Evolutionary conservation across 2,329 filamentous ascomycete genomes (phyloP).

Genomic region (Aspergillus caelatus): DNA sequence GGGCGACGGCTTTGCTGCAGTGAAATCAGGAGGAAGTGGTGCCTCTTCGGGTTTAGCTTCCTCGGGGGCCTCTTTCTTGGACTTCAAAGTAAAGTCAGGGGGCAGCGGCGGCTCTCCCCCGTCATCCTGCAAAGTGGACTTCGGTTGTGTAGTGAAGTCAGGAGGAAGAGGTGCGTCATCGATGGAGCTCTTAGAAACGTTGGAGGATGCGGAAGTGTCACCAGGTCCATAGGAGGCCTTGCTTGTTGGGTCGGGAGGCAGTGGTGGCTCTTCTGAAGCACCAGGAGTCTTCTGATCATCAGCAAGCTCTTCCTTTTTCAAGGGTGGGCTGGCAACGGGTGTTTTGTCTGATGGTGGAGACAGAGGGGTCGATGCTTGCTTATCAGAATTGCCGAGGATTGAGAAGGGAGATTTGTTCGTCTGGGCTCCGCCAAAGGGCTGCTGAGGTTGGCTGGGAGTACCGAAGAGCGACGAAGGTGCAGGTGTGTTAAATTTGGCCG

Average conservation of each 20-base stretch:
- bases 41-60: slow-evolving; percentile 19
- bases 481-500: slow-evolving; percentile 24
- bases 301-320: slow-evolving; percentile 37
- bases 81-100: slow-evolving; percentile 23
- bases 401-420: slow-evolving; percentile 36
- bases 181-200: slow-evolving; percentile 43
- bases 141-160: slow-evolving; percentile 29
- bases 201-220: slow-evolving; percentile 52
- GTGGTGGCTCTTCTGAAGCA: slow-evolving; percentile 34
- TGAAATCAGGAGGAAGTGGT: slow-evolving; percentile 32
- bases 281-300: slow-evolving; percentile 35
- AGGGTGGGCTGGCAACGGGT: slow-evolving; percentile 28
- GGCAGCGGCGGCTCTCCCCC: slow-evolving; percentile 30
- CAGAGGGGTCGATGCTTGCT: slow-evolving; percentile 30
- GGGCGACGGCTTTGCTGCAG: slow-evolving; percentile 22
- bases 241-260: slow-evolving; percentile 53
- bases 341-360: slow-evolving; percentile 39
- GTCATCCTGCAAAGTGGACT: slow-evolving; percentile 18
- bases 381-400: slow-evolving; percentile 31
- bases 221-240: slow-evolving; percentile 49
- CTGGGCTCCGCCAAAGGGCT: slow-evolving; percentile 26
- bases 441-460: slow-evolving; percentile 29
- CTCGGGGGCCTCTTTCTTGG: slow-evolving; percentile 11
- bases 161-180: slow-evolving; percentile 45
- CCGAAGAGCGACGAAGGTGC: slow-evolving; percentile 39